A percentile compares a stretch with the other conserved stretches of the same genome.
These are phyloP conservation scores for Botrytis sinoallii DNA, from an alignment of 2,329 filamentous ascomycete species.

Conservation along the genomic window DNA sequence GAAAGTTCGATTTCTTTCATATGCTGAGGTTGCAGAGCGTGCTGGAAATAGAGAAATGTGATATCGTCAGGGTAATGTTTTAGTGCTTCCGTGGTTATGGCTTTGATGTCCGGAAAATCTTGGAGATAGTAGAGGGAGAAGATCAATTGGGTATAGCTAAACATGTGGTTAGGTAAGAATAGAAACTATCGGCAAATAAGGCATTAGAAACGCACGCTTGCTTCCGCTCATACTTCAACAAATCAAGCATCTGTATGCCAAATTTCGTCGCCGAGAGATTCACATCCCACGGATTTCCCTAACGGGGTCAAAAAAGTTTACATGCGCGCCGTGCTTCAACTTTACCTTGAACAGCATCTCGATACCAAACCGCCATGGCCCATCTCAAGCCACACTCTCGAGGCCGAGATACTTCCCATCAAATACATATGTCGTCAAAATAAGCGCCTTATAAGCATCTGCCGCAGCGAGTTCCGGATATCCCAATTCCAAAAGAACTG, in stretches of 20 bases:
- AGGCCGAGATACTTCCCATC: neutral
- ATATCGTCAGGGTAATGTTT: neutral
- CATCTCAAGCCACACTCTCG: neutral
- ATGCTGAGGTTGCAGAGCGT: neutral
- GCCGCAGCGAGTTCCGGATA: conserved; percentile 21
- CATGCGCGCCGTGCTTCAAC: too few species aligned
- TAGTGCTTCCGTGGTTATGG: neutral
- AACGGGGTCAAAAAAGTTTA: neutral
- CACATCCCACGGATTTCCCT: neutral
- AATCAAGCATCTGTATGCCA: neutral
- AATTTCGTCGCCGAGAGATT: neutral
- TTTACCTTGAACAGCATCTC: neutral
- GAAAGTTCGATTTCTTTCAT: neutral
- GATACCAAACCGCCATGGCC: neutral
- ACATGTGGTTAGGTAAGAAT: neutral
- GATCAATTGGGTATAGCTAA: neutral
- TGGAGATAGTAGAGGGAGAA: neutral
- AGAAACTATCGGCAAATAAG: too few species aligned
- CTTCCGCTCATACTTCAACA: neutral
- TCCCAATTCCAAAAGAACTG: conserved; percentile 8
- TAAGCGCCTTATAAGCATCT: conserved; percentile 22
- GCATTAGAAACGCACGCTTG: neutral
- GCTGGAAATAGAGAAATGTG: neutral
- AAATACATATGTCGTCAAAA: conserved; percentile 14
- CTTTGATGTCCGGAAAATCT: neutral